phyloP scores from a whole-genome alignment of 1,139 yeast species.

The Scheffersomyces illinoinensis region DNA sequence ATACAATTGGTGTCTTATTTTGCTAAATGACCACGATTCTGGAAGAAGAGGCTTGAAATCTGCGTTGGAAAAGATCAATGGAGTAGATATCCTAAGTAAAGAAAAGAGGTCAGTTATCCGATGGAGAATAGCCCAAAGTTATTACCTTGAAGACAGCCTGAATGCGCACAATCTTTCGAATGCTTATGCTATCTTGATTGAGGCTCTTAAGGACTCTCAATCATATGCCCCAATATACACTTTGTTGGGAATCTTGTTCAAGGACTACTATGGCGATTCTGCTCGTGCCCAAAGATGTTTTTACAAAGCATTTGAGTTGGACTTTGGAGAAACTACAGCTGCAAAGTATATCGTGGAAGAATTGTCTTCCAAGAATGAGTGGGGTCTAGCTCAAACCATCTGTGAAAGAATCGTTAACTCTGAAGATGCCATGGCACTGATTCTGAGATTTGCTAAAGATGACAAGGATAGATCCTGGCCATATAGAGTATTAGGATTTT shows the following conservation, averaged over 20 bases:
- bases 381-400: slow-evolving; percentile 83
- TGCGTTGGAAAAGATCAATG: slow-evolving; percentile 47
- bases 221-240: slow-evolving; percentile 78
- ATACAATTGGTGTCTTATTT: slow-evolving; percentile 76
- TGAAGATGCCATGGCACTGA: slow-evolving; percentile 54
- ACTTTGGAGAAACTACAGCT: slow-evolving; percentile 71
- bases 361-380: slow-evolving; percentile 66
- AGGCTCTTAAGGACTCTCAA: slow-evolving; percentile 63
- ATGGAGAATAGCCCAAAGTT: slow-evolving; percentile 76
- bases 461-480: slow-evolving; percentile 69
- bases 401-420: slow-evolving; percentile 65
- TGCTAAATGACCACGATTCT: slow-evolving; percentile 45
- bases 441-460: slow-evolving; percentile 36
- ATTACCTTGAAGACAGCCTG: slow-evolving; percentile 21
- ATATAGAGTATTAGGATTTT: slow-evolving; percentile 79
- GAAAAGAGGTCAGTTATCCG: slow-evolving; percentile 60
- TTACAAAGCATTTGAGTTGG: slow-evolving; percentile 86
- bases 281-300: slow-evolving; percentile 83
- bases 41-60: slow-evolving; percentile 56
- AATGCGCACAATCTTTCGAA: slow-evolving; percentile 31
- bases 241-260: slow-evolving; percentile 71
- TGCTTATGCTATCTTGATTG: slow-evolving; percentile 56
- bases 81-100: slow-evolving; percentile 51
- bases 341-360: slow-evolving; percentile 72
- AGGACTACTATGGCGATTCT: slow-evolving; percentile 55